phyloP scores from a whole-genome alignment of 805 yeast species.

The Saccharomycopsis olivae region DNA sequence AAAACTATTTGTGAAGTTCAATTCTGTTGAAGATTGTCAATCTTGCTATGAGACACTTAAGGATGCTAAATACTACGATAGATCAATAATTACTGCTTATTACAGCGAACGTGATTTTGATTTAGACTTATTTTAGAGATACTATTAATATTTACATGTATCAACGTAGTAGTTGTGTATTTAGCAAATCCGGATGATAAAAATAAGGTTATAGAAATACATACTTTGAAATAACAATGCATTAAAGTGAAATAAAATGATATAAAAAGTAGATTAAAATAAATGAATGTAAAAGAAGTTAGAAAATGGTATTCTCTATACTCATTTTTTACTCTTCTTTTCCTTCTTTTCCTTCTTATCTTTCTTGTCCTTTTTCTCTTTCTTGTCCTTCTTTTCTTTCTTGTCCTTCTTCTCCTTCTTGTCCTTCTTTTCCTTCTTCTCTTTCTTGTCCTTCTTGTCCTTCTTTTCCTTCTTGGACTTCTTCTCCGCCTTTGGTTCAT shows the following conservation, averaged over 20 bases:
- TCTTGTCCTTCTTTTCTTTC: conserved; percentile 14
- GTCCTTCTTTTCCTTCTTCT: conserved; percentile 8
- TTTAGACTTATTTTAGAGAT: conserved; percentile 25
- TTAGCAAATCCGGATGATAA: no score
- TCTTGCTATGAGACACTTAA: conserved; percentile 47
- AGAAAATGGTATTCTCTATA: not conserved
- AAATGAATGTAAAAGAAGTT: not conserved
- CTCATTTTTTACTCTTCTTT: conserved; percentile 4
- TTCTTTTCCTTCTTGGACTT: conserved; percentile 25
- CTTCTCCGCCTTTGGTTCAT: conserved; percentile 23
- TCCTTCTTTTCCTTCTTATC: conserved; percentile 12
- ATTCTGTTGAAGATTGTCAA: conserved; percentile 37
- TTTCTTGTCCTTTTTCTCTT: conserved; percentile 13
- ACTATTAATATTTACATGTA: no score
- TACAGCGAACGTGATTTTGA: conserved; percentile 51
- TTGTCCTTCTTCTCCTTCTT: conserved; percentile 13
- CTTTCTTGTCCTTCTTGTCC: conserved; percentile 24
- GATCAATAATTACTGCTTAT: conserved; percentile 58
- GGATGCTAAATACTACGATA: conserved; percentile 57
- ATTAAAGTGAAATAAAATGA: not conserved
- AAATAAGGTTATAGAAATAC: not conserved
- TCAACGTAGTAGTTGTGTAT: no score
- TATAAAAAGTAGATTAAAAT: not conserved
- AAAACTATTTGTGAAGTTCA: conserved; percentile 59
- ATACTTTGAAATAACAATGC: not conserved